A percentile compares a stretch with the other conserved stretches of the same genome.
These are phyloP conservation scores for Venturia effusa DNA, from an alignment of 2,329 filamentous ascomycete species.

Conservation along the genomic window DNA sequence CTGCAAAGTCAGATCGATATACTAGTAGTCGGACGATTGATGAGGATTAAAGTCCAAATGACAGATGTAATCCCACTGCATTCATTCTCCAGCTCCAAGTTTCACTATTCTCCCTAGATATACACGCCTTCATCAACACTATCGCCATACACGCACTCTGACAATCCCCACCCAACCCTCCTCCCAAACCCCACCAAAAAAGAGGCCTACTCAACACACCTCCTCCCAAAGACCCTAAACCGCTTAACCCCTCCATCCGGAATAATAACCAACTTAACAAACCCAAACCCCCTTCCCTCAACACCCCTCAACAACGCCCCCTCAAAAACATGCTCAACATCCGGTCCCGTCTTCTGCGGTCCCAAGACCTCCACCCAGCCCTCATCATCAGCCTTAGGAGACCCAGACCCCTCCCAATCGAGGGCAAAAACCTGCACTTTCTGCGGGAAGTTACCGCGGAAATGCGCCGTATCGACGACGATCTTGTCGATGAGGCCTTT, in stretches of 20 bases:
- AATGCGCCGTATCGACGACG: constrained; percentile 72
- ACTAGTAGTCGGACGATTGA: too few relatives aligned
- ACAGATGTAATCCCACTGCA: too few relatives aligned
- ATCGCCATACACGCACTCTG: too few relatives aligned
- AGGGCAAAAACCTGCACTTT: constrained; percentile 55
- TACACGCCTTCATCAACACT: too few relatives aligned
- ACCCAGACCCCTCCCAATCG: constrained; percentile 41
- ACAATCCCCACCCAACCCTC: too few relatives aligned
- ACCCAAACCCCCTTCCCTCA: constrained; percentile 55
- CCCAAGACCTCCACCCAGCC: constrained; percentile 57
- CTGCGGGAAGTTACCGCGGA: constrained; percentile 74
- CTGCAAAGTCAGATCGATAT: too few relatives aligned
- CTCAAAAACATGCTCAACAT: constrained; percentile 58
- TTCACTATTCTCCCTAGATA: too few relatives aligned
- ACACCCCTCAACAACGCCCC: constrained; percentile 32
- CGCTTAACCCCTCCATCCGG: constrained; percentile 90
- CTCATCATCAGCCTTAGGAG: constrained; percentile 45
- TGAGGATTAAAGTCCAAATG: too few relatives aligned
- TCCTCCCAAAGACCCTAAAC: constrained; percentile 58
- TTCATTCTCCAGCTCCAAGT: too few relatives aligned
- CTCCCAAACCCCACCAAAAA: too few relatives aligned
- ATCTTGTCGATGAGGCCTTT: constrained; percentile 54
- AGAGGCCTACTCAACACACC: not conserved
- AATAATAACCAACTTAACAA: constrained; percentile 85
- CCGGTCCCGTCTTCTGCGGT: constrained; percentile 59